phyloP scores from a whole-genome alignment of 768 basidiomycete species.

The Lentinula edodes region DNA sequence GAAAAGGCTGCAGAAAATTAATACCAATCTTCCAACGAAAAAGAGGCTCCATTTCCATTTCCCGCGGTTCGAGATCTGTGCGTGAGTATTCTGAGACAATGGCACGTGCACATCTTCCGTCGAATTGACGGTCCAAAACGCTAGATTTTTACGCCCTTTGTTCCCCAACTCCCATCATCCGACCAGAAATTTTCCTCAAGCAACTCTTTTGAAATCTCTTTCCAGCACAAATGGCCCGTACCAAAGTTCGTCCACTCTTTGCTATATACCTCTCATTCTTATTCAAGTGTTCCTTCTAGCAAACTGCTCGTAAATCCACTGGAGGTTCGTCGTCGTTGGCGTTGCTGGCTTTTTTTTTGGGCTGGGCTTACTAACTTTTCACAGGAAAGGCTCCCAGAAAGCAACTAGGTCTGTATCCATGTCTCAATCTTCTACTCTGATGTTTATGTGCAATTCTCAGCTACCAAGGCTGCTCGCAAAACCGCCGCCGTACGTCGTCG shows the following conservation, averaged over 20 bases:
- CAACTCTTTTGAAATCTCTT: conserved; percentile 16
- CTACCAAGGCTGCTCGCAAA: conserved; percentile 93
- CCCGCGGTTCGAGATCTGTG: conserved; percentile 3
- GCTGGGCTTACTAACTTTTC: conserved; percentile 7
- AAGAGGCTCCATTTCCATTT: conserved; percentile 2
- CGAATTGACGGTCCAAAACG: background rate
- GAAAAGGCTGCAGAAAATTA: background rate
- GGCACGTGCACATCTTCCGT: conserved; percentile 5
- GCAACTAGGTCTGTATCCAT: conserved; percentile 45
- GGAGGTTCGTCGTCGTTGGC: conserved; percentile 61
- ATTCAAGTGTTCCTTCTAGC: conserved; percentile 42
- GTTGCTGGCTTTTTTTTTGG: conserved; percentile 7
- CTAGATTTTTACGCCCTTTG: conserved; percentile 17
- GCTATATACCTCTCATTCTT: conserved; percentile 9
- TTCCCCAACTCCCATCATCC: conserved; percentile 33
- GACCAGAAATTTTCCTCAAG: conserved; percentile 17
- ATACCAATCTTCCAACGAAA: conserved; percentile 3
- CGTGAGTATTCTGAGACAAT: background rate
- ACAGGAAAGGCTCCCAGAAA: conserved; percentile 87
- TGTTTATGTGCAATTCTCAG: conserved; percentile 17
- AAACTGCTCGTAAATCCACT: conserved; percentile 99
- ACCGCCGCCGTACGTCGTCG: conserved; percentile 54
- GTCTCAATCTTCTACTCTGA: background rate
- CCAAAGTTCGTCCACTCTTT: conserved; percentile 52
- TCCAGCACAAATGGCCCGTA: conserved; percentile 67